A percentile compares a stretch with the other conserved stretches of the same genome.
phyloP scores from a whole-genome alignment of 768 basidiomycete genomes.

The Trametes punicea region DNA sequence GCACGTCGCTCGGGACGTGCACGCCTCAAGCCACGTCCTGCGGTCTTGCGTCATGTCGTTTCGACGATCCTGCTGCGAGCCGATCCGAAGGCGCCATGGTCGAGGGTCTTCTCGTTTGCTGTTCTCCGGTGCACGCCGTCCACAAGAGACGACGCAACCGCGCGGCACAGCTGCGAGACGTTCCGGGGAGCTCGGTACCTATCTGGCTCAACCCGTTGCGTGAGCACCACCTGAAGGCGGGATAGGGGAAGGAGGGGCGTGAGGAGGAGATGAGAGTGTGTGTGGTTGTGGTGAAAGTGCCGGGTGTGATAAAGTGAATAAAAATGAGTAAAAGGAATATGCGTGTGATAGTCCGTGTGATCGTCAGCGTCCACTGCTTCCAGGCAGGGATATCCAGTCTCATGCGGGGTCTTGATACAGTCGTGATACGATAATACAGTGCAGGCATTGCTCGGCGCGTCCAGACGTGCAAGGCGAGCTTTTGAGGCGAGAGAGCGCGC shows the following conservation, averaged over 20 bases:
- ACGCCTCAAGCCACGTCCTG: conserved; percentile 51
- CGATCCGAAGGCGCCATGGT: conserved; percentile 53
- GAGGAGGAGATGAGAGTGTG: background rate
- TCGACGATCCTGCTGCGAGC: conserved; percentile 46
- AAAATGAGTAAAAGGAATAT: conserved; percentile 30
- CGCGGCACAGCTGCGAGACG: conserved; percentile 59
- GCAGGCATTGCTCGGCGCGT: conserved; percentile 31
- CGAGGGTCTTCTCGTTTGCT: conserved; percentile 31
- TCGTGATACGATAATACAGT: conserved; percentile 33
- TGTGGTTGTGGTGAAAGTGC: conserved; percentile 9
- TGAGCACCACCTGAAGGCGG: conserved; percentile 17
- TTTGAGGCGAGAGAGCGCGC: conserved; percentile 22
- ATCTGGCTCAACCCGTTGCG: conserved; percentile 22
- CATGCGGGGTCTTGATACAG: conserved; percentile 25
- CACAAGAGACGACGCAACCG: conserved; percentile 26
- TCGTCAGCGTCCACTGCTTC: conserved; percentile 52
- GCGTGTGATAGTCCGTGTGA: conserved; percentile 39
- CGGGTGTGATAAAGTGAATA: conserved; percentile 30
- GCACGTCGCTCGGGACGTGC: conserved; percentile 50
- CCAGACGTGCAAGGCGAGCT: conserved; percentile 27
- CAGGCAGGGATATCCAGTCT: conserved; percentile 43
- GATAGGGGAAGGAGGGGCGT: conserved; percentile 4
- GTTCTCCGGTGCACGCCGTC: conserved; percentile 18
- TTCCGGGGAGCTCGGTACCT: conserved; percentile 25
- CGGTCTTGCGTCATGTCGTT: conserved; percentile 47